phyloP scores from a whole-genome alignment of 2,329 filamentous ascomycete species.

The Aureobasidium sp. region DNA sequence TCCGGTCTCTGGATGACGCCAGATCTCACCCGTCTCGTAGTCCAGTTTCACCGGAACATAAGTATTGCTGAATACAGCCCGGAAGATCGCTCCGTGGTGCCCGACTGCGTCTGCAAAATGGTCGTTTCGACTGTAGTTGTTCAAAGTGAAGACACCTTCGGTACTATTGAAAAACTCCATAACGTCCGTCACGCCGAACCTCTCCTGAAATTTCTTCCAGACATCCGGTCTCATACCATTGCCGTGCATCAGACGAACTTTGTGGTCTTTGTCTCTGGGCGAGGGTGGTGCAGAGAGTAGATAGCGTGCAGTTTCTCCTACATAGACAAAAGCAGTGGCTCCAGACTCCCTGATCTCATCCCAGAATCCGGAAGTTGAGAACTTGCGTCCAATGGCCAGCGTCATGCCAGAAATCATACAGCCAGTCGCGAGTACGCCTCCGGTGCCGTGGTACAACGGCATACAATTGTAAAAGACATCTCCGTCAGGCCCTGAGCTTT shows the following conservation, averaged over 20 bases:
- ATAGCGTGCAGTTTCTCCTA: constrained; percentile 70
- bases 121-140: constrained; percentile 47
- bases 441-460: constrained; percentile 72
- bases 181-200: constrained; percentile 57
- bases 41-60: constrained; percentile 64
- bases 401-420: constrained; percentile 48
- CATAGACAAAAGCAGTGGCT: constrained; percentile 68
- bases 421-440: constrained; percentile 47
- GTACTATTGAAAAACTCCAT: constrained; percentile 73
- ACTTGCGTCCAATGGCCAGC: constrained; percentile 58
- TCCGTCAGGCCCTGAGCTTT: constrained; percentile 33
- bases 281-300: constrained; percentile 60
- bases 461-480: constrained; percentile 71
- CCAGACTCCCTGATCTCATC: constrained; percentile 59
- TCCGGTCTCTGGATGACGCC: constrained; percentile 59
- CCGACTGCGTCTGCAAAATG: constrained; percentile 60
- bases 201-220: constrained; percentile 57
- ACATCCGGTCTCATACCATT: constrained; percentile 64
- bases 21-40: constrained; percentile 59
- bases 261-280: constrained; percentile 54
- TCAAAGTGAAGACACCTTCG: constrained; percentile 60
- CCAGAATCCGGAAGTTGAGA: constrained; percentile 67
- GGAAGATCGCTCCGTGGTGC: constrained; percentile 59
- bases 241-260: constrained; percentile 54
- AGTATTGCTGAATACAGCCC: constrained; percentile 46